These are phyloP conservation scores for Anisogramma anomala DNA, from an alignment of 2,329 filamentous ascomycete species.

Conservation along the genomic window DNA sequence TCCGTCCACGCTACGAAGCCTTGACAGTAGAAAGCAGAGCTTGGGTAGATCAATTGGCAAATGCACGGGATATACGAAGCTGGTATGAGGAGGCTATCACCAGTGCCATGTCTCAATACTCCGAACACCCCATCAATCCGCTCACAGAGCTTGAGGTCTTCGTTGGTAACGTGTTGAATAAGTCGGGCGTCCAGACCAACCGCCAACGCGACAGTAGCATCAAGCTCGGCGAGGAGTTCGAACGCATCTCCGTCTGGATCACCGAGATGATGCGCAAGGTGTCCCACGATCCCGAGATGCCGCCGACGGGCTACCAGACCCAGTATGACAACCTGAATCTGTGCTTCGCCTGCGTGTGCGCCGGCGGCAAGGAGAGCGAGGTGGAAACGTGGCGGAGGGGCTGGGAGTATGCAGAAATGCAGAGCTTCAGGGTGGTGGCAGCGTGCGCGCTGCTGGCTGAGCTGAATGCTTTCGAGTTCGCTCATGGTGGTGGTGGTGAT, in stretches of 20 bases:
- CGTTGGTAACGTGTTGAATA: conserved; percentile 44
- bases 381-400: neutral
- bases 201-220: conserved; percentile 41
- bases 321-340: conserved; percentile 18
- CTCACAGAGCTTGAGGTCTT: conserved; percentile 44
- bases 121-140: conserved; percentile 32
- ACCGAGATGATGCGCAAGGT: conserved; percentile 24
- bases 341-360: conserved; percentile 22
- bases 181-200: conserved; percentile 34
- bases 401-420: conserved; percentile 11
- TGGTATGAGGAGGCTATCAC: conserved; percentile 35
- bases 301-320: conserved; percentile 9
- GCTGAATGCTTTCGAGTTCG: conserved; percentile 12
- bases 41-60: conserved; percentile 24
- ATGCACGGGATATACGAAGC: conserved; percentile 30
- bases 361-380: conserved; percentile 8
- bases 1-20: conserved; percentile 20
- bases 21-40: conserved; percentile 15
- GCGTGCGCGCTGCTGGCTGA: conserved; percentile 22
- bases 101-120: conserved; percentile 30
- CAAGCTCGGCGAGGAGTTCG: conserved; percentile 40
- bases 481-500: neutral
- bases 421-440: conserved; percentile 24
- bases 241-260: conserved; percentile 31
- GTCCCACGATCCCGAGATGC: neutral